Conservation (phyloP, 805 yeast genomes). For the Kazachstania taianensis region DNA sequence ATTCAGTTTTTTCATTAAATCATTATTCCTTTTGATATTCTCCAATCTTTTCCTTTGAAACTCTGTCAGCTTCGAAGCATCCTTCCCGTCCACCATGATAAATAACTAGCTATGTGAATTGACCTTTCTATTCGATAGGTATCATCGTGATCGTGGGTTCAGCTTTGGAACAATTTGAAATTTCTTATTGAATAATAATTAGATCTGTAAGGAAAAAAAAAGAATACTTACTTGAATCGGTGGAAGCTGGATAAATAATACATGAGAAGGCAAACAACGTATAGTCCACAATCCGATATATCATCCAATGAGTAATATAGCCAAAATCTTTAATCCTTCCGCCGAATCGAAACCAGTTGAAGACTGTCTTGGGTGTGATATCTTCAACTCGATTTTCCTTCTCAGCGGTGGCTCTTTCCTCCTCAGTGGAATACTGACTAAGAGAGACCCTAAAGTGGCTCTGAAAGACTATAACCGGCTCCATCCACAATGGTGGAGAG, state of each 20-base stretch:
- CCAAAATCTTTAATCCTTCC: slow-evolving; percentile 44
- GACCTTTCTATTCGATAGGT: too few relatives aligned
- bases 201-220: background rate
- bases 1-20: slow-evolving; percentile 60
- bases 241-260: too few relatives aligned
- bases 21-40: slow-evolving; percentile 76
- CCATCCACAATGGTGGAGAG: slow-evolving; percentile 56
- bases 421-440: slow-evolving; percentile 45
- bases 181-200: too few relatives aligned
- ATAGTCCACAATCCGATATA: too few relatives aligned
- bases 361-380: slow-evolving; percentile 61
- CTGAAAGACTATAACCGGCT: slow-evolving; percentile 26
- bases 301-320: slow-evolving; percentile 43
- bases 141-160: too few relatives aligned
- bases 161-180: too few relatives aligned
- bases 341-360: slow-evolving; percentile 18
- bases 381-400: slow-evolving; percentile 50
- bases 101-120: too few relatives aligned
- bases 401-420: slow-evolving; percentile 56
- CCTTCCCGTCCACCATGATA: slow-evolving; percentile 2
- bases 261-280: too few relatives aligned
- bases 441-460: slow-evolving; percentile 34
- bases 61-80: slow-evolving; percentile 35
- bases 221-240: too few relatives aligned
- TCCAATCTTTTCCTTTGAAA: slow-evolving; percentile 64